Evolutionary conservation across 371 early-diverging fungal species (phyloP), one percentile per base, ranked within the genome.

Genomic region (Mortierella sp.): DNA sequence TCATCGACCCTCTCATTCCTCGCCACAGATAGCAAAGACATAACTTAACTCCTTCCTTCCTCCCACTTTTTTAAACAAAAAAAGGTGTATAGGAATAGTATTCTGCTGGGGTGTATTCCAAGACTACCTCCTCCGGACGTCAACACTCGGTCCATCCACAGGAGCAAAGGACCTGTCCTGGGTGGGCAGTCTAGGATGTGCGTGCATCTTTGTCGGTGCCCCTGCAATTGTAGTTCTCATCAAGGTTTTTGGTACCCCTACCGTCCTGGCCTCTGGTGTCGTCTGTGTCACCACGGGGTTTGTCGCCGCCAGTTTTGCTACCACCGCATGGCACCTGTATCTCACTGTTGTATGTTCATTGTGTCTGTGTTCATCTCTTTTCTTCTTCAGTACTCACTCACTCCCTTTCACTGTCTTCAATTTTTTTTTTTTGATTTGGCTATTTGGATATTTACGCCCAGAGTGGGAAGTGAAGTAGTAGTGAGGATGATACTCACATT

Each of bases 71-170:
- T 42, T 45, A 21, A 14, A 19, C 21, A 9, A 52, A 44, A 38
- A 76, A 45, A 81, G 81, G 81, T 77, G 78, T 19, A 44, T 81
- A 45, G 81, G 81, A 47, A 38, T 81, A 11, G 38, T 58, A 16
- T 70, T 81, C 31, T 63, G 70, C 38, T 81, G 81, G 81, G 81
- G 81, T 3, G 81, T 81, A 3, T 81, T 81, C 44, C 74, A 77
- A 26, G 77, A 77, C 7, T 74, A 77, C 60, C 77, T 81, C 68
- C 31, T 81, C n/a, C 77, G 70, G 11, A 63, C 3, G 19, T 26
- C 77, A 2, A 74, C 75, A 2, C 77, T 77, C 24, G 63, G 63
- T 63, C 78, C 75, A 60, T 54, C 58, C 13, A 57, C 72, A 16
- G 48, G 34, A 11, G 47, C 78, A 31, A 55, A 26, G n/a, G 45